Base-by-base conservation (phyloP, 441 rosid species). In the Kokia cookei region DNA sequence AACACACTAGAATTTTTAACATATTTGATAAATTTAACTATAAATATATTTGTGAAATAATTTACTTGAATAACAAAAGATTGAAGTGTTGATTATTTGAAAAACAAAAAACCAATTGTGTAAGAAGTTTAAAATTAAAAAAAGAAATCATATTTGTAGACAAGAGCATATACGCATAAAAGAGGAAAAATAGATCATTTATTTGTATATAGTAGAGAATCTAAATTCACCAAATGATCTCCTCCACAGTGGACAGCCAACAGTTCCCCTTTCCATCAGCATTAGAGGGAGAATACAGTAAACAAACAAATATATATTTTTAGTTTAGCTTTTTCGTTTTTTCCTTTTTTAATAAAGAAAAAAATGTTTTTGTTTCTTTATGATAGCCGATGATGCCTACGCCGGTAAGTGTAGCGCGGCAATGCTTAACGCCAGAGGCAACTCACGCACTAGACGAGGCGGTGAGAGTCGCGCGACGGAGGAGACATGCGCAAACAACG, bases 301-400 rank as follows among this genome's bases (percentile, higher is more conserved):
- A 69, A 29, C 64, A 17, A 35, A 59, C 53, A 26, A 27, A 65
- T 19, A 9, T 53, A 12, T 58, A 69, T 77, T n/a, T n/a, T 40
- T 11, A 17, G n/a, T 60, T 61, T 32, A 5, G 6, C 37, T 32
- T 5, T 1, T 32, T 2, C 29, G 0, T 32, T 32, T 32, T 48
- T 51, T 9, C 0, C 42, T 29, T 26, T 72, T 19, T 64, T 14
- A 35, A 13, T 32, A 6, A 32, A 32, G 37, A 32, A 24, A 24
- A 10, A 24, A n/a, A 51, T 4, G 2, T 2, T 3, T 51, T 2
- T 15, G 37, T 4, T 2, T 48, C 77, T 22, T 61, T 72, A 59
- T 82, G 67, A 68, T 82, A 19, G 78, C 86, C 93, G 93, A 93
- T 85, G 88, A 93, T 93, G 98, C 98, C 97, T 72, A 91, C 98